Conservation (phyloP, 441 rosid genomes). For the Populus tomentosa region DNA sequence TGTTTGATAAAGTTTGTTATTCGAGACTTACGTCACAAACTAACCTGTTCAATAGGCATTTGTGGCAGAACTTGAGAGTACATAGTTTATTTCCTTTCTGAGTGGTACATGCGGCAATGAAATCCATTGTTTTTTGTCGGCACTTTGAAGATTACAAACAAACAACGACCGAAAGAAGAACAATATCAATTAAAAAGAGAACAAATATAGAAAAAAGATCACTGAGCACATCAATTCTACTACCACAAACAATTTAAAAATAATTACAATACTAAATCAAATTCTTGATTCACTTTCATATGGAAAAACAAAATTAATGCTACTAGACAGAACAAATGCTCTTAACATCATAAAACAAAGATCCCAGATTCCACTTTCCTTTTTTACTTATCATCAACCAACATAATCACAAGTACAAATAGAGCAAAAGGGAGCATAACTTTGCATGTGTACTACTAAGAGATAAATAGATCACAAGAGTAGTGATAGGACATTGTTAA, state of each 20-base stretch:
- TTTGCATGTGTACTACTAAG: not conserved
- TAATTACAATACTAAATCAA: not conserved
- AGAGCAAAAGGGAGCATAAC: not conserved
- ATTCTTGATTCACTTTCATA: not conserved
- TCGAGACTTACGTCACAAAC: not conserved
- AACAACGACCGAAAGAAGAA: not conserved
- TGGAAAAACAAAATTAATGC: not conserved
- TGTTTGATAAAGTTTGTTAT: not conserved
- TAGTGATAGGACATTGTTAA: not conserved
- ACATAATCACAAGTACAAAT: not conserved
- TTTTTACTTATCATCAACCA: not conserved
- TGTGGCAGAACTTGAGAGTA: not conserved
- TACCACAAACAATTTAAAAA: not conserved
- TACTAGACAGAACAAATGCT: not conserved
- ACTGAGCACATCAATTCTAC: no score
- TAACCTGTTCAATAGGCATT: slow-evolving; percentile 1
- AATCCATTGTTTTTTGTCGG: not conserved
- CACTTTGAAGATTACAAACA: not conserved
- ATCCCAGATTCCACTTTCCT: not conserved
- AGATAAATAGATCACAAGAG: not conserved
- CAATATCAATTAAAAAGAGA: not conserved
- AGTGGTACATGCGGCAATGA: slow-evolving; percentile 11
- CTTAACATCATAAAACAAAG: not conserved
- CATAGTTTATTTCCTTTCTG: slow-evolving; percentile 17
- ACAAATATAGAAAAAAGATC: not conserved